Conservation (phyloP, 768 basidiomycete genomes). For the Clavulina sp. region DNA sequence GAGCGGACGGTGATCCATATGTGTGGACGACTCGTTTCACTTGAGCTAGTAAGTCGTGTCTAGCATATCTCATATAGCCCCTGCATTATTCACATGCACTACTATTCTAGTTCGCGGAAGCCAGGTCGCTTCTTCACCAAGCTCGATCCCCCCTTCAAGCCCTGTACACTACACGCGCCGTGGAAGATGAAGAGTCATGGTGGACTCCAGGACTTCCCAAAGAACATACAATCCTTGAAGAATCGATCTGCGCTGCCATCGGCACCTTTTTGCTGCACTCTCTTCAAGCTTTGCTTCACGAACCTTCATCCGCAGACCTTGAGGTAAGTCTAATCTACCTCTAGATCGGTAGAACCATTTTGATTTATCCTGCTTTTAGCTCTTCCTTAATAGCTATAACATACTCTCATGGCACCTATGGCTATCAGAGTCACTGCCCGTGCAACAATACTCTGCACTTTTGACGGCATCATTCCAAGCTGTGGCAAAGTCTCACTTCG, state of each 20-base stretch:
- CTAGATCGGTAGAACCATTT: background rate
- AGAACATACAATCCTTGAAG: background rate
- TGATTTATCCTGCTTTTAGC: background rate
- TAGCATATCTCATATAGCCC: background rate
- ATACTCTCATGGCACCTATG: background rate
- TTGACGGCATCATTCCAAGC: background rate
- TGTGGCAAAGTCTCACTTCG: background rate
- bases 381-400: background rate
- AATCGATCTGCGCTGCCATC: background rate
- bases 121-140: background rate
- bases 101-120: background rate
- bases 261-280: background rate
- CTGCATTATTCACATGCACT: constrained; percentile 3
- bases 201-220: background rate
- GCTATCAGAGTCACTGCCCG: background rate
- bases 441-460: background rate
- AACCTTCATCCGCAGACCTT: background rate
- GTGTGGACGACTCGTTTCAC: constrained; percentile 41
- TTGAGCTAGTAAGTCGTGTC: constrained; percentile 47
- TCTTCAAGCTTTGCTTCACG: background rate
- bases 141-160: background rate
- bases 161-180: too few species aligned
- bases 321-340: background rate
- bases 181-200: background rate
- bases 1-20: constrained; percentile 58